Conservation (phyloP, 23 red algal species). For the Gracilaria caudata region DNA sequence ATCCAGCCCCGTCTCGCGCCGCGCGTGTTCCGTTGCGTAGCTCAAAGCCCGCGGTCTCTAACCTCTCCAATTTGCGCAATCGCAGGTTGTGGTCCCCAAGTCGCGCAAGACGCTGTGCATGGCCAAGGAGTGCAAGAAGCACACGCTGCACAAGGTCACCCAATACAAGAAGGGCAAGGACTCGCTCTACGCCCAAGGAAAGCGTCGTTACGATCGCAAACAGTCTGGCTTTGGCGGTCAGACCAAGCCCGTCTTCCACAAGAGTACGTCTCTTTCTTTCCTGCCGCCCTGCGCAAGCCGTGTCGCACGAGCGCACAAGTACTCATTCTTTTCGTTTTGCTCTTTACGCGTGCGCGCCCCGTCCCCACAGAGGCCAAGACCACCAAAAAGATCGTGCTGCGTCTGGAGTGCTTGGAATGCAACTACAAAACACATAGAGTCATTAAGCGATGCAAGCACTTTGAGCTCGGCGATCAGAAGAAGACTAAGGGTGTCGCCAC, state of each 20-base stretch:
- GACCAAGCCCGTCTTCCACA: slow-evolving; percentile 99
- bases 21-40: too few relatives aligned
- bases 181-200: slow-evolving; percentile 93
- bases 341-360: background rate
- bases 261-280: slow-evolving; percentile 75
- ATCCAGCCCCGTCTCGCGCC: too few relatives aligned
- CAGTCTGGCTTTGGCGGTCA: slow-evolving; percentile 98
- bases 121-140: slow-evolving; percentile 86
- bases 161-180: slow-evolving; percentile 99
- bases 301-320: background rate
- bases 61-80: background rate
- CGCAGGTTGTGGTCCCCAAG: slow-evolving; percentile 94
- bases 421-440: slow-evolving; percentile 82
- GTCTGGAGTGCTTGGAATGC: slow-evolving; percentile 91
- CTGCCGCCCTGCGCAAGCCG: background rate
- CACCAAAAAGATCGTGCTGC: slow-evolving; percentile 98
- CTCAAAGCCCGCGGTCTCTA: too few relatives aligned
- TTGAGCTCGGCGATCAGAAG: slow-evolving; percentile 99
- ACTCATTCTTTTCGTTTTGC: too few relatives aligned
- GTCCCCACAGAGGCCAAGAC: slow-evolving; percentile 90
- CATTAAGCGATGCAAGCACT: slow-evolving; percentile 99
- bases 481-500: slow-evolving; percentile 94
- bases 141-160: slow-evolving; percentile 95
- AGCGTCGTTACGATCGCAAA: slow-evolving; percentile 96
- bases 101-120: slow-evolving; percentile 92